Evolutionary conservation across 306 rosid species (phyloP), one percentile per base, ranked within the genome.

Genomic region (Casuarina equisetifolia): DNA sequence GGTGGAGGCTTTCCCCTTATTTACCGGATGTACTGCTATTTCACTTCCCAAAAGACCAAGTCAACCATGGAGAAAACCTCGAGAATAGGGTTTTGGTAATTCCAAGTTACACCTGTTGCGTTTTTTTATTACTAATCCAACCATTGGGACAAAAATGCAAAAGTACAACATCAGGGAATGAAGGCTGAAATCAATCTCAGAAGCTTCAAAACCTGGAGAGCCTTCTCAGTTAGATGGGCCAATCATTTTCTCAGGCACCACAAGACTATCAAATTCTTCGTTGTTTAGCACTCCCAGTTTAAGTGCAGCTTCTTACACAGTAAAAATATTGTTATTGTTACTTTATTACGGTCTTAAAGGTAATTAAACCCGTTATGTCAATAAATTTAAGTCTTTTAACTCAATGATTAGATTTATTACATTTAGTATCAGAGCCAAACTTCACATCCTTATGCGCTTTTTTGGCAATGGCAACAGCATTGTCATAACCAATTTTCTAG

Each of bases 401-500:
- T 25, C 32, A 25, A 25, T 25, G 32, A 25, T 25, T 25, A 0
- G 32, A 0, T 25, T 25, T 25, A 25, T 25, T 25, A 25, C 32
- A 25, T 25, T 25, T 25, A 0, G 32, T 25, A 25, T 25, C 32
- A 25, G 32, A 25, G 32, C 0, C 32, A 25, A 25, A 25, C 32
- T 0, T 0, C 32, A 25, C 32, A 25, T 93, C 98, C 88, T 93
- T 96, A 88, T 96, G 99, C 76, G 99, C 99, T 72, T 77, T 91
- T 91, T 96, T 93, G 71, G 99, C 99, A 84, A 96, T 97, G 20
- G 96, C 93, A 4, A 97, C 99, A 50, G 98, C 98, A 72, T 96
- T 96, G 82, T 96, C 99, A 83, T 96, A 96, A 71, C 99, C 99
- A 58, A 96, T 96, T 96, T 96, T 93, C 99, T 96, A 94, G 67